These are phyloP conservation scores for Tephrocybe rancida DNA, from an alignment of 768 basidiomycete genomes.

Conservation along the genomic window DNA sequence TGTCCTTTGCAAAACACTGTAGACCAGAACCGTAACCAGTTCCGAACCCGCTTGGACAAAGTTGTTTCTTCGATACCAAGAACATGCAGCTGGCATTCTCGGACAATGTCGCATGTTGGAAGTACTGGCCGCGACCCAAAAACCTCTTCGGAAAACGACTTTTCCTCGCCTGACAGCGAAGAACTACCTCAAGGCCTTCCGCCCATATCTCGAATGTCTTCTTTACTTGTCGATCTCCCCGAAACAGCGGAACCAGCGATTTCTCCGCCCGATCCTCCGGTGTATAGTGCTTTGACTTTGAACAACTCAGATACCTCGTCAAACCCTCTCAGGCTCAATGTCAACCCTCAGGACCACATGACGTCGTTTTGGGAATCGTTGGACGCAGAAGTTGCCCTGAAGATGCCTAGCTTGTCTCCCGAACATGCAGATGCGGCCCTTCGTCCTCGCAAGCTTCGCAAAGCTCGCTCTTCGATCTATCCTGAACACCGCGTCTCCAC, in stretches of 20 bases:
- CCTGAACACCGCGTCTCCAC: conserved; percentile 27
- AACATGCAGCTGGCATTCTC: conserved; percentile 3
- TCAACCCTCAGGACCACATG: conserved; percentile 26
- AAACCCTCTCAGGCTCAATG: conserved; percentile 19
- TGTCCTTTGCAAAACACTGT: neutral
- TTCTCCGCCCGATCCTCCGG: conserved; percentile 10
- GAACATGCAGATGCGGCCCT: conserved; percentile 18
- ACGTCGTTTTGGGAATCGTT: conserved; percentile 46
- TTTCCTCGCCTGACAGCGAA: neutral
- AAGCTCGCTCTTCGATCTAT: conserved; percentile 37
- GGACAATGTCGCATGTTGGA: neutral
- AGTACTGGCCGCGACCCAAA: neutral
- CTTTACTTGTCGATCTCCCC: conserved; percentile 15
- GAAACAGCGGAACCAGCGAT: conserved; percentile 1
- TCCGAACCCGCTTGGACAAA: conserved; percentile 4
- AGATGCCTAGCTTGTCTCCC: conserved; percentile 13
- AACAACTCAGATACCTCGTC: conserved; percentile 13
- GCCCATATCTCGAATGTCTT: conserved; percentile 12
- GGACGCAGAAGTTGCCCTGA: conserved; percentile 35
- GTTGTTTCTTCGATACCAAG: neutral
- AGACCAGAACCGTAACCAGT: neutral
- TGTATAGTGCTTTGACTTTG: conserved; percentile 13
- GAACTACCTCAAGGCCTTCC: conserved; percentile 9
- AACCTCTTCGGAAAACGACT: neutral
- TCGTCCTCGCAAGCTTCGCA: conserved; percentile 38